Conservation (phyloP, 352 stramenopile species). For the Phytophthora cactorum region DNA sequence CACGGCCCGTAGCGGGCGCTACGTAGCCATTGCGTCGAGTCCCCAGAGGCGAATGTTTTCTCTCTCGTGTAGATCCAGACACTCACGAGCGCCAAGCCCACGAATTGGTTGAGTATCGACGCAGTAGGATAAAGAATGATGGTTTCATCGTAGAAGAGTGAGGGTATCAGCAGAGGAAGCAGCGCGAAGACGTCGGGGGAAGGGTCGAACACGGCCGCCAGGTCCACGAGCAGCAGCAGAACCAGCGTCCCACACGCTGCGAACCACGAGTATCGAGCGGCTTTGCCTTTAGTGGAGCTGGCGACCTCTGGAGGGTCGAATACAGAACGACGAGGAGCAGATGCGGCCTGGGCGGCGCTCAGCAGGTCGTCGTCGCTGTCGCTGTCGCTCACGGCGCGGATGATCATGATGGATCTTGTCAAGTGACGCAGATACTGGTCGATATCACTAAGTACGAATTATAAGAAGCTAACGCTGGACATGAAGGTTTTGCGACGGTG, state of each 20-base stretch:
- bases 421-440: background rate
- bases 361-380: conserved; percentile 49
- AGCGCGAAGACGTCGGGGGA: conserved; percentile 46
- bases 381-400: conserved; percentile 67
- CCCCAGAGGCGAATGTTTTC: conserved; percentile 26
- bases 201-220: conserved; percentile 48
- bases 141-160: conserved; percentile 16
- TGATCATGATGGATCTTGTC: conserved; percentile 62
- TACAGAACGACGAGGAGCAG: conserved; percentile 17
- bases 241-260: conserved; percentile 42
- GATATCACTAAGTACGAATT: background rate
- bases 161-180: conserved; percentile 29
- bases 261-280: conserved; percentile 53
- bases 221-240: conserved; percentile 65
- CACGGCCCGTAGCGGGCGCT: conserved; percentile 31
- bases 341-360: conserved; percentile 9
- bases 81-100: conserved; percentile 48
- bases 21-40: conserved; percentile 13
- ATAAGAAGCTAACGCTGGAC: no score
- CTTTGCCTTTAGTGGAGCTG: background rate
- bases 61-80: conserved; percentile 68
- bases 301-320: conserved; percentile 21
- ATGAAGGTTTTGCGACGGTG: no score
- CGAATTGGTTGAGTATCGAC: conserved; percentile 54
- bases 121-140: conserved; percentile 33